Evolutionary conservation across 2,329 filamentous ascomycete species (phyloP).

Genomic region (Fusarium brevicatenulatum): DNA sequence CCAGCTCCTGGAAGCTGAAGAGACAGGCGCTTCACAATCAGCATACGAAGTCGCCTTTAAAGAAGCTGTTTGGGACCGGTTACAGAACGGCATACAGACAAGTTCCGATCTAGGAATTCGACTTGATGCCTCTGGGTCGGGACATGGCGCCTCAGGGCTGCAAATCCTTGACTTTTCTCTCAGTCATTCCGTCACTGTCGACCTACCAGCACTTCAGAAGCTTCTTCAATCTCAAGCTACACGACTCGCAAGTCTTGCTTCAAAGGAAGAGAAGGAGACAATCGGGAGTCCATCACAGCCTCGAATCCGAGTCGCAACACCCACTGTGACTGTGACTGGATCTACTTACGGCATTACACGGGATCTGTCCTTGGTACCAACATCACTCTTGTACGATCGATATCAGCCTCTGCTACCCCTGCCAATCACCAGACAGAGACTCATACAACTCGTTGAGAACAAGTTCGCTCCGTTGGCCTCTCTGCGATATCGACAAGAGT

Average conservation of each 20-base stretch:
- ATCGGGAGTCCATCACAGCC: constrained; percentile 17
- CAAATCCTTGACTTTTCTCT: constrained; percentile 53
- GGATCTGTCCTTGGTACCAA: constrained; percentile 45
- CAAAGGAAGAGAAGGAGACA: constrained; percentile 21
- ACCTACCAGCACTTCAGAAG: constrained; percentile 47
- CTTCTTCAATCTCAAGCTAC: constrained; percentile 42
- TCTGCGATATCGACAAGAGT: constrained; percentile 53
- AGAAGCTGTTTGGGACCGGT: constrained; percentile 32
- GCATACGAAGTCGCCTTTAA: constrained; percentile 34
- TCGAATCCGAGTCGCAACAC: constrained; percentile 39
- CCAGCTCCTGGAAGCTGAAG: constrained; percentile 35
- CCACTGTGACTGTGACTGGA: constrained; percentile 52
- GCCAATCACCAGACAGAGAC: constrained; percentile 49
- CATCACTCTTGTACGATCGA: constrained; percentile 49
- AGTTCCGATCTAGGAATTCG: constrained; percentile 54
- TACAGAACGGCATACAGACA: constrained; percentile 41
- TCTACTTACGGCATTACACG: constrained; percentile 53
- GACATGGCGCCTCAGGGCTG: constrained; percentile 16
- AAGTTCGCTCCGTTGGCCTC: constrained; percentile 52
- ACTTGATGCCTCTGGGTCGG: constrained; percentile 45
- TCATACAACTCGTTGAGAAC: constrained; percentile 52
- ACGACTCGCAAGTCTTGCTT: constrained; percentile 37
- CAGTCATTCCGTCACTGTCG: constrained; percentile 51
- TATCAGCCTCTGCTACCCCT: constrained; percentile 54
- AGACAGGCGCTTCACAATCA: constrained; percentile 29